A percentile compares a stretch with the other conserved stretches of the same genome.
Evolutionary conservation across 176 grass and related monocot genomes (phyloP).

Genomic region (Pontederia paniculata): DNA sequence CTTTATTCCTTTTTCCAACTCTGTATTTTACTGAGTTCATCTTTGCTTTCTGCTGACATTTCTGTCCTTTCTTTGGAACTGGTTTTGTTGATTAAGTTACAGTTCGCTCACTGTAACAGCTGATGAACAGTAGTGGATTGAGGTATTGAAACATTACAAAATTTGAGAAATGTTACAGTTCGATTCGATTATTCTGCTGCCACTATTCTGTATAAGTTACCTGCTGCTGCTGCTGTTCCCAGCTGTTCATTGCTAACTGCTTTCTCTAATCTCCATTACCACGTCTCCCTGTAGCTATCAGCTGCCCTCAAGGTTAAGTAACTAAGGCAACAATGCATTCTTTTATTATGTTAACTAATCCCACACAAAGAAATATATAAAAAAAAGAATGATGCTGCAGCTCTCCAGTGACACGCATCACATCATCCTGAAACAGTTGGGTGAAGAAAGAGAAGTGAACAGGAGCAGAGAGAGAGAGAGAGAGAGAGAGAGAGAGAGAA

Average conservation of each 20-base stretch:
- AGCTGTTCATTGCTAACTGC: background rate
- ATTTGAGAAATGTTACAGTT: conserved; percentile 1
- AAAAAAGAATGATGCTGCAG: too few relatives aligned
- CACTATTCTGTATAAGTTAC: background rate
- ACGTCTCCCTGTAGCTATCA: background rate
- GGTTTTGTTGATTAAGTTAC: conserved; percentile 2
- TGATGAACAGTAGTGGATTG: background rate
- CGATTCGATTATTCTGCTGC: too few relatives aligned
- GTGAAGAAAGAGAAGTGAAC: too few relatives aligned
- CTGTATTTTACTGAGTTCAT: background rate
- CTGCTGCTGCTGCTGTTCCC: background rate
- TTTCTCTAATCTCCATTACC: background rate
- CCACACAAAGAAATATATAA: too few relatives aligned
- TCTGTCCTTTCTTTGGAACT: background rate
- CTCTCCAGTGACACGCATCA: too few relatives aligned
- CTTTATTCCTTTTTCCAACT: background rate
- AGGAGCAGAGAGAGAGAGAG: too few relatives aligned
- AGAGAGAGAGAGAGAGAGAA: too few relatives aligned
- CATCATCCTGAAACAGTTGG: too few relatives aligned
- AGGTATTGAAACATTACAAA: background rate
- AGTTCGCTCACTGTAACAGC: conserved; percentile 9
- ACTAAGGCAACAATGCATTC: background rate
- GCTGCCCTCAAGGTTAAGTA: background rate
- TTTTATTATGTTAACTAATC: too few relatives aligned
- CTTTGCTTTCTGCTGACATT: background rate